Evolutionary conservation across 148 eudicot genomes (phyloP).

Genomic region (Agrostemma githago): DNA sequence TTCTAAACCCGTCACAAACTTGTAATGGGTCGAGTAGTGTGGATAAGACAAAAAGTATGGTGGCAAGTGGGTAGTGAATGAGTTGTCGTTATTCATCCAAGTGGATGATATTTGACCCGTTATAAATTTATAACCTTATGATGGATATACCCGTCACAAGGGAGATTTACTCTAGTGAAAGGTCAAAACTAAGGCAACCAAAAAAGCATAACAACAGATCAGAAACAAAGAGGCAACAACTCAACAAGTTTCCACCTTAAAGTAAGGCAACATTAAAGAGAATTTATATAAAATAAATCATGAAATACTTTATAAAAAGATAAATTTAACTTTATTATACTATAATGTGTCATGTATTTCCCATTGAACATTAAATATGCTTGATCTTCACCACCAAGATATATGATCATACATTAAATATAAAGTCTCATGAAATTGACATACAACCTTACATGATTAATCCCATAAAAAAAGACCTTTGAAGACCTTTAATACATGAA

Average conservation of each 20-base stretch:
- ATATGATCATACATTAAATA: neutral
- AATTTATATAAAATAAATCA: neutral
- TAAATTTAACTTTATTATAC: neutral
- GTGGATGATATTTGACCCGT: too few species aligned
- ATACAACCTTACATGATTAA: slow-evolving; percentile 4
- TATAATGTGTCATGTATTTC: slow-evolving; percentile 4
- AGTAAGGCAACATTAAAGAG: neutral
- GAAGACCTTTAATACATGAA: neutral
- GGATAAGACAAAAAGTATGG: too few species aligned
- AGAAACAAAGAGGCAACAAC: neutral
- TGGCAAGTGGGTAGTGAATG: too few species aligned
- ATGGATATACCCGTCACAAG: too few species aligned
- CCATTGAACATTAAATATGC: neutral
- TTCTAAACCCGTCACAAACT: too few species aligned
- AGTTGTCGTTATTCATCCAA: too few species aligned
- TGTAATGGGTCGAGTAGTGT: too few species aligned
- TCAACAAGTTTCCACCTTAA: neutral
- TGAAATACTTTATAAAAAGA: neutral
- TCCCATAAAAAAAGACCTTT: neutral
- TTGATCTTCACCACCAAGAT: slow-evolving; percentile 7
- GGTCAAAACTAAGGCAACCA: neutral
- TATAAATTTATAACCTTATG: too few species aligned
- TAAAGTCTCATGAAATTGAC: neutral
- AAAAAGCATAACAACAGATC: neutral
- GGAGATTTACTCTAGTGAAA: too few species aligned